These are phyloP conservation scores for Penicillium samsonianum DNA, from an alignment of 495 filamentous ascomycete species.

Conservation along the genomic window DNA sequence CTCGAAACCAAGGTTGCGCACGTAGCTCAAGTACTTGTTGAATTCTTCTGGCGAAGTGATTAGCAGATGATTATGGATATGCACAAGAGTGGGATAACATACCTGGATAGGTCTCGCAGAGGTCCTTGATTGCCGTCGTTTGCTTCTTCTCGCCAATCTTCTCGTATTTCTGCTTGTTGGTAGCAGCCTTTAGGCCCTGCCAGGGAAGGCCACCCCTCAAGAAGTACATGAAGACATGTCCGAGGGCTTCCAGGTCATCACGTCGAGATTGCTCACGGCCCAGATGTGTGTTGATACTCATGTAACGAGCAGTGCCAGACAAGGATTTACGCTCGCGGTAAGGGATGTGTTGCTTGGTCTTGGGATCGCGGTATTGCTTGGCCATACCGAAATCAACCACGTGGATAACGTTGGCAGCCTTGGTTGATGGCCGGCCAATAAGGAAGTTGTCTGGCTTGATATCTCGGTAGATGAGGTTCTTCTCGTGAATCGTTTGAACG, in stretches of 20 bases:
- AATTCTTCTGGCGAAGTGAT: constrained; percentile 70
- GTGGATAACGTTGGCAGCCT: constrained; percentile 96
- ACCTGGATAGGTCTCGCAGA: constrained; percentile 94
- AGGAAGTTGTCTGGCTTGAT: constrained; percentile 99
- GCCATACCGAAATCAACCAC: constrained; percentile 99
- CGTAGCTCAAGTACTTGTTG: constrained; percentile 95
- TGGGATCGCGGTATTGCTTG: constrained; percentile 98
- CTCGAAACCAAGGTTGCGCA: constrained; percentile 96
- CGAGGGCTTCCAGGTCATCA: constrained; percentile 94
- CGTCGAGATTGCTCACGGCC: constrained; percentile 94
- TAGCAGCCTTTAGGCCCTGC: constrained; percentile 98
- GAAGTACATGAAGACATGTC: constrained; percentile 99
- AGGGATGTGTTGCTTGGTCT: constrained; percentile 99
- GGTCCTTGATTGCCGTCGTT: constrained; percentile 92
- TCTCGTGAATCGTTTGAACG: constrained; percentile 99
- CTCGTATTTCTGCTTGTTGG: constrained; percentile 99
- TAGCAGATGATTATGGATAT: constrained; percentile 9
- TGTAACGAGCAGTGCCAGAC: constrained; percentile 96
- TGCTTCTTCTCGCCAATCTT: constrained; percentile 99
- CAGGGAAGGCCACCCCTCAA: constrained; percentile 92
- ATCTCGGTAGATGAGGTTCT: constrained; percentile 98
- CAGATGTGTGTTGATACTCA: constrained; percentile 99
- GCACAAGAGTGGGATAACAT: constrained; percentile 20
- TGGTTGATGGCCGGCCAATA: constrained; percentile 89
- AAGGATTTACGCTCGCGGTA: constrained; percentile 97